Evolutionary conservation across 768 basidiomycete species (phyloP).

Genomic region (Candolleomyces aberdarensis): DNA sequence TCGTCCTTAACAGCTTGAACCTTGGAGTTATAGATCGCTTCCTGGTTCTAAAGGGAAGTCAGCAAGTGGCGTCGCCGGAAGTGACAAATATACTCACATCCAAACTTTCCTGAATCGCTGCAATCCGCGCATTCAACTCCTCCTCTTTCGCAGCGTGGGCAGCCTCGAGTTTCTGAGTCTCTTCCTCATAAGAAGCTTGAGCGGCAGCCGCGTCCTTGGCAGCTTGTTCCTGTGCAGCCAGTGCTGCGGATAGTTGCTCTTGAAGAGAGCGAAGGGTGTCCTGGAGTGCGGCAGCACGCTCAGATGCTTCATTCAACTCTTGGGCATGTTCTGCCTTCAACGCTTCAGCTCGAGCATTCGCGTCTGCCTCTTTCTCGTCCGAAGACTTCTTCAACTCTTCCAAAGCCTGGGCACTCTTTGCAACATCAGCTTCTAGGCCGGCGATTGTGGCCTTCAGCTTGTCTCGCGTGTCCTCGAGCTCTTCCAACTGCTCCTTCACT

Average conservation of each 20-base stretch:
- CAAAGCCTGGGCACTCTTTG: conserved; percentile 43
- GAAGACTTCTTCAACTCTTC: conserved; percentile 47
- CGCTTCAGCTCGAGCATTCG: conserved; percentile 35
- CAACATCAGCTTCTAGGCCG: conserved; percentile 51
- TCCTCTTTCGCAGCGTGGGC: conserved; percentile 46
- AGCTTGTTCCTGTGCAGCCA: conserved; percentile 46
- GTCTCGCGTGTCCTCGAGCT: conserved; percentile 55
- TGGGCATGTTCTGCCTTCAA: conserved; percentile 41
- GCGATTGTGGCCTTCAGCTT: conserved; percentile 44
- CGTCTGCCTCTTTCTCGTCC: conserved; percentile 45
- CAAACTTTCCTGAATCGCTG: conserved; percentile 56
- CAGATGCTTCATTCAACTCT: conserved; percentile 41
- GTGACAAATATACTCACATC: conserved; percentile 42
- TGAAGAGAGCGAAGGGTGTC: conserved; percentile 45
- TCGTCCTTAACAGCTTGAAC: conserved; percentile 65
- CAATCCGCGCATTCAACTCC: conserved; percentile 53
- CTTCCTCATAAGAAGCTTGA: conserved; percentile 42
- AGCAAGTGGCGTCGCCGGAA: background rate
- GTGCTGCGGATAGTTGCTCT: conserved; percentile 41
- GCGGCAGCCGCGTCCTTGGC: conserved; percentile 42
- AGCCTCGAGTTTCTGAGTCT: conserved; percentile 52
- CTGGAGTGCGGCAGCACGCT: conserved; percentile 42
- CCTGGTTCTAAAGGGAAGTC: conserved; percentile 51
- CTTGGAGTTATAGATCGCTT: conserved; percentile 62
- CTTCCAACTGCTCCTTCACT: conserved; percentile 67